Evolutionary conservation across 768 basidiomycete genomes (phyloP), one percentile per base, ranked within the genome.

Genomic region (Pisolithus sp.): DNA sequence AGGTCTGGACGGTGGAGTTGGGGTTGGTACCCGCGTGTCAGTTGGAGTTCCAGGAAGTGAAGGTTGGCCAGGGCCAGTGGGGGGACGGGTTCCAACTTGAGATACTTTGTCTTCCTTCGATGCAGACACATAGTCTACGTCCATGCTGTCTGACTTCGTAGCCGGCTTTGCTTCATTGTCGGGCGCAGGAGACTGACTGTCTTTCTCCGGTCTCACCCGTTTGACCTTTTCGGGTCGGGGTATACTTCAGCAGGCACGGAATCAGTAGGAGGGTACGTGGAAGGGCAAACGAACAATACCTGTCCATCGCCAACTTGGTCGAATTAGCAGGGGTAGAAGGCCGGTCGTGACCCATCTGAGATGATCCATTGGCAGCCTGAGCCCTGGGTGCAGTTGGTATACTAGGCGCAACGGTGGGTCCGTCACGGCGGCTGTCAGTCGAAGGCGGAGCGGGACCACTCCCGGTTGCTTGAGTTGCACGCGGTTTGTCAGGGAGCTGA

Each of bases 141-240:
- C 71, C 73, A 74, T 74, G 1, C 52, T 47, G 42, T 72, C 70
- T 2, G 60, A 48, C 50, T 64, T 66, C 9, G 56, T 49, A 10
- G 23, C 24, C 13, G 44, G 39, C 46, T 55, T 62, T 51, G 48
- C 63, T 21, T 68, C 63, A 26, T 57, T 54, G n/a, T 72, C 68
- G 8, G 65, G 65, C 3, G 57, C 63, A 4, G 72, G 71, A 7
- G 71, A 68, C 34, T 69, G 69, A 7, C 69, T 67, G 42, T 68
- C 68, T 46, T 61, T 66, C 30, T 75, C 73, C 18, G 61, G 62
- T 36, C 72, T 60, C 20, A 79, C 68, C 20, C 87, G 74, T 66
- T 81, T 86, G 52, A 89, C 84, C 31, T 87, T 85, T 62, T 89
- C 86, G n/a, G 87, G 87, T 44, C 86, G 73, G 21, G 86, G 87